Conservation (phyloP, 73 alveolate species). For the Tetrahymena borealis region DNA sequence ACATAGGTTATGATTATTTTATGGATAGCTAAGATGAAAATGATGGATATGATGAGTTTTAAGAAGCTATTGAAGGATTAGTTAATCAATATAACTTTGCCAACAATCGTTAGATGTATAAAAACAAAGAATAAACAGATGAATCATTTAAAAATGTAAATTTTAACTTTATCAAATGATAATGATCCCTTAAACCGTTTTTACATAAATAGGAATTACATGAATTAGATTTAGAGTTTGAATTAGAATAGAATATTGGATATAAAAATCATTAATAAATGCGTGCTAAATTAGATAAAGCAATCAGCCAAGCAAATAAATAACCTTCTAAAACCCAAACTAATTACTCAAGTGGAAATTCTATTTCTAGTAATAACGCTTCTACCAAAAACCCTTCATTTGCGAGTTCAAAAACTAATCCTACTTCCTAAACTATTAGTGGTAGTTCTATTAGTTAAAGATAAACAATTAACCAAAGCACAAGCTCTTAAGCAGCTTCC, state of each 20-base stretch:
- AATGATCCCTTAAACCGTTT: not conserved
- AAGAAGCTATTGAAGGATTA: not conserved
- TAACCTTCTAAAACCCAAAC: not conserved
- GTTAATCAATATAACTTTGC: not conserved
- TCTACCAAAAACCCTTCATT: not conserved
- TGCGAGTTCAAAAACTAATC: not conserved
- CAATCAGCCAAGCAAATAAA: not conserved
- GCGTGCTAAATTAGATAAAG: not conserved
- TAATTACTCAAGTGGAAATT: not conserved
- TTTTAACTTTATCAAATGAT: not conserved
- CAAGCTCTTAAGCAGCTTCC: not conserved
- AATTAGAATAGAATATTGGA: not conserved
- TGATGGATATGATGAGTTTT: not conserved
- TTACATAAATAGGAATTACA: not conserved
- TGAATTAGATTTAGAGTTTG: not conserved
- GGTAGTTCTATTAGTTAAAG: not conserved
- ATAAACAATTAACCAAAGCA: too few relatives aligned
- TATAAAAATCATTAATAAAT: not conserved
- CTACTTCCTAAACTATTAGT: not conserved
- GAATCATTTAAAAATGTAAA: not conserved
- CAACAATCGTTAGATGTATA: not conserved
- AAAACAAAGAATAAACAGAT: not conserved
- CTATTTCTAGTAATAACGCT: not conserved
- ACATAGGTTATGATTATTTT: not conserved
- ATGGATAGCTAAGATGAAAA: not conserved